These are phyloP conservation scores for Pseudogymnoascus sp. DNA, from an alignment of 2,329 filamentous ascomycete genomes.

Conservation along the genomic window DNA sequence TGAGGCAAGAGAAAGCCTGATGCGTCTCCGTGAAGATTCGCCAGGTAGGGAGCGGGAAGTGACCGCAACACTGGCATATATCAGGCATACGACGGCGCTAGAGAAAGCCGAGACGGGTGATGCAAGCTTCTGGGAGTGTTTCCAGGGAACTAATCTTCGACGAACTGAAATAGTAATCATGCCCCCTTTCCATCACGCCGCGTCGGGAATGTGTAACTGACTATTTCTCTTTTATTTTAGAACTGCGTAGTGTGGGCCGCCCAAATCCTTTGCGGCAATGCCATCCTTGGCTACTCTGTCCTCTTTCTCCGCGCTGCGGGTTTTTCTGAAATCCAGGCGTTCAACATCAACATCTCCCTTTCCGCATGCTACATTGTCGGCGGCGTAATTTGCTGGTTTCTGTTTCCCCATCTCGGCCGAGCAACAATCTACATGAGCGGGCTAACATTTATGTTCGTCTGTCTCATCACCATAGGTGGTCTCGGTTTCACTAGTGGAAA, in stretches of 20 bases:
- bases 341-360: slow-evolving; percentile 36
- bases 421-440: slow-evolving; percentile 38
- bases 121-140: slow-evolving; percentile 24
- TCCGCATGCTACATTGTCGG: slow-evolving; percentile 38
- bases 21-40: slow-evolving; percentile 24
- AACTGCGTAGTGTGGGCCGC: slow-evolving; percentile 37
- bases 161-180: slow-evolving; percentile 25
- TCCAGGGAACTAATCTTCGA: slow-evolving; percentile 25
- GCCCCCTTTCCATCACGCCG: neutral
- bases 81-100: slow-evolving; percentile 23
- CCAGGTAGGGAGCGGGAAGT: slow-evolving; percentile 26
- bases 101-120: slow-evolving; percentile 23
- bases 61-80: slow-evolving; percentile 26
- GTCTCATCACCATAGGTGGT: slow-evolving; percentile 64
- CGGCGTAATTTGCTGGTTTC: slow-evolving; percentile 36
- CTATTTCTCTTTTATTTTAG: slow-evolving; percentile 15
- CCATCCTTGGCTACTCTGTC: slow-evolving; percentile 34
- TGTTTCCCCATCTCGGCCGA: slow-evolving; percentile 37
- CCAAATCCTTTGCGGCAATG: slow-evolving; percentile 35
- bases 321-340: slow-evolving; percentile 32
- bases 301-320: slow-evolving; percentile 37
- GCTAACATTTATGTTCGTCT: slow-evolving; percentile 35
- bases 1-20: slow-evolving; percentile 24
- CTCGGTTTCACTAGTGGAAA: slow-evolving; percentile 85
- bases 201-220: neutral